A percentile compares a stretch with the other conserved stretches of the same genome.
These are phyloP conservation scores for Aureobasidium sp. DNA, from an alignment of 2,329 filamentous ascomycete species.

Conservation along the genomic window DNA sequence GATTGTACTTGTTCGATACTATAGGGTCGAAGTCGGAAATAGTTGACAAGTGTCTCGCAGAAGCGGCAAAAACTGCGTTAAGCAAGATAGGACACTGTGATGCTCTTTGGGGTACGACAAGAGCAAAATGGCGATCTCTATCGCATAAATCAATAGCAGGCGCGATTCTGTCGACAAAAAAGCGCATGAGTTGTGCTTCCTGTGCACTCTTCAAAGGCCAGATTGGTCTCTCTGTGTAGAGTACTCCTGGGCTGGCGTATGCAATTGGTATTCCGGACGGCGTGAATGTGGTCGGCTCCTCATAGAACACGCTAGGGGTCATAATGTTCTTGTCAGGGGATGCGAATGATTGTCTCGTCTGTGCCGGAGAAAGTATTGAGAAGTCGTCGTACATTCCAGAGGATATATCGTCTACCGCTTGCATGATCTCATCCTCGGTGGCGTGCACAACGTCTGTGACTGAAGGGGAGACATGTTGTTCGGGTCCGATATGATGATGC, in stretches of 20 bases:
- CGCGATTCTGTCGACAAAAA: slow-evolving; percentile 25
- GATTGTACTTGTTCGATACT: slow-evolving; percentile 45
- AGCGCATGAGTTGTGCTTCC: slow-evolving; percentile 25
- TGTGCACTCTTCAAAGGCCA: slow-evolving; percentile 21
- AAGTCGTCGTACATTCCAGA: too few relatives aligned
- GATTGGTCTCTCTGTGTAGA: not conserved
- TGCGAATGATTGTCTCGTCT: too few relatives aligned
- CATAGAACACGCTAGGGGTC: too few relatives aligned
- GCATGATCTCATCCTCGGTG: not conserved
- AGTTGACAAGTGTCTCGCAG: slow-evolving; percentile 41
- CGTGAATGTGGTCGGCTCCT: too few relatives aligned
- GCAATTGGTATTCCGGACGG: not conserved
- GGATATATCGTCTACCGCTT: too few relatives aligned
- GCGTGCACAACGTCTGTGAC: not conserved
- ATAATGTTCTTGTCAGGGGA: too few relatives aligned
- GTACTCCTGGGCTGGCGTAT: not conserved
- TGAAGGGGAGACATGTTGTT: not conserved
- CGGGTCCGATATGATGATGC: not conserved
- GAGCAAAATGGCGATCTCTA: slow-evolving; percentile 41
- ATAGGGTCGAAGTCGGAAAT: slow-evolving; percentile 23
- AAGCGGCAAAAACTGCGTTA: slow-evolving; percentile 49
- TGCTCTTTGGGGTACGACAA: slow-evolving; percentile 46
- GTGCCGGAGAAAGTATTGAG: too few relatives aligned
- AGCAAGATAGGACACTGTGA: slow-evolving; percentile 43
- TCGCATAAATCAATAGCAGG: slow-evolving; percentile 27